Base-by-base conservation (phyloP, 2,329 filamentous ascomycete species). In the Trichoderma lentiforme region DNA sequence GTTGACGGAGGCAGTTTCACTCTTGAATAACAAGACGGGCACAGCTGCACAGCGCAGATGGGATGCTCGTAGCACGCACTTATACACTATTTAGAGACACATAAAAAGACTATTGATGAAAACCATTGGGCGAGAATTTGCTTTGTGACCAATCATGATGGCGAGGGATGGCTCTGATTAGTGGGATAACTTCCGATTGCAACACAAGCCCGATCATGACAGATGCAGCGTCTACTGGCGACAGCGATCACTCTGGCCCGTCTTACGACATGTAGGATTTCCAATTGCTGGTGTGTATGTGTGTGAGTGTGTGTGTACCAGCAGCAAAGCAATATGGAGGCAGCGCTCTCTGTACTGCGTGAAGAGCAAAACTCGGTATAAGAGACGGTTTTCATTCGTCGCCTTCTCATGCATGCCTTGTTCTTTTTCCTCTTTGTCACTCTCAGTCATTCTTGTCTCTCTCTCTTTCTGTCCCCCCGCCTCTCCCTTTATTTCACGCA, bases 71-170 rank as follows among this genome's bases (percentile, higher is more conserved):
- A 58, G 51, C 57, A 53, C 56, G 47, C 34, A 53, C 51, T 70
- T 61, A 70, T 62, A 70, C 67, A 70, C 39, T 70, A 70, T 53
- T 51, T 70, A 70, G 67, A 70, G 39, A 70, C 57, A 58, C 47
- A 60, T 9, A 53, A 69, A 66, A 66, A 62, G 18, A 68, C 4
- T 62, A 60, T 70, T 70, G 67, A 62, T 34, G 24, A 26, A 61
- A 61, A 28, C 47, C 5, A 62, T 24, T 26, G n/a, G 36, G 30
- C 57, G 9, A 53, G 30, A 36, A 21, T 11, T 51, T 53, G 67
- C 39, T 70, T 34, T 62, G 36, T 43, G 34, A 36, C 67, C 39
- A 51, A 39, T 39, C 21, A 30, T 62, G 43, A 28, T 43, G 15
- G 63, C 21, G 64, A 57, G 56, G 64, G 51, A 36, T 15, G 26